Base-by-base conservation (phyloP, 2,329 filamentous ascomycete species). In the Alternaria postmessia region DNA sequence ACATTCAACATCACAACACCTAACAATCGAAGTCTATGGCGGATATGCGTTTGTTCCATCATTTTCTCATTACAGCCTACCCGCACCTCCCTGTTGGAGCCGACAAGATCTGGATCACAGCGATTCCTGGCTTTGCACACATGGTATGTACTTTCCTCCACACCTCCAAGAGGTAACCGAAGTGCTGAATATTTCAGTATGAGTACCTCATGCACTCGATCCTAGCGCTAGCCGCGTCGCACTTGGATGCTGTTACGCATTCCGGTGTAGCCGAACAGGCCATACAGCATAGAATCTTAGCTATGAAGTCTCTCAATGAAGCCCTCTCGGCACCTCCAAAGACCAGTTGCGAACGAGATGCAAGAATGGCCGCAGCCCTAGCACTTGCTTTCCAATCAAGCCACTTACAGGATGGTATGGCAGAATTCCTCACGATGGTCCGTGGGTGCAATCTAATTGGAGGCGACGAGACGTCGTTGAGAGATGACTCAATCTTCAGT, bases 131-230 rank as follows among this genome's bases (percentile, higher is more conserved):
- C 63, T 84, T 91, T 58, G 89, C 89, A 1, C 87, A 91, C 64
- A 87, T 86, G 59, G 88, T 88, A 81, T 28, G 84, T 74, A 18
- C 44, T 42, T 43, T 51, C 24, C 28, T 22, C 5, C 2, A 39
- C n/a, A 9, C 7, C 24, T 14, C 30, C 3, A 8, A 26, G 12
- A 6, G 12, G 7, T 18, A 28, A 22, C 18, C 34, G 20, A 12
- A 12, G 60, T 18, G 47, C 63, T 69, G 43, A 74, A 43, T 7
- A 24, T 61, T 54, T 22, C 58, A 88, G 84, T 84, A 89, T 65
- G 86, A 89, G 57, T 90, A 87, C 60, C 81, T 91, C 9, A 90
- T 92, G 85, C 89, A 92, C 72, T 87, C 89, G 5, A 88, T 92
- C 51, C 83, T 91, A 0, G 88, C 88, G 12, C 83, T 90, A 61